These are phyloP conservation scores for Pichia nanzhaoensis DNA, from an alignment of 805 yeast species.

Conservation along the genomic window DNA sequence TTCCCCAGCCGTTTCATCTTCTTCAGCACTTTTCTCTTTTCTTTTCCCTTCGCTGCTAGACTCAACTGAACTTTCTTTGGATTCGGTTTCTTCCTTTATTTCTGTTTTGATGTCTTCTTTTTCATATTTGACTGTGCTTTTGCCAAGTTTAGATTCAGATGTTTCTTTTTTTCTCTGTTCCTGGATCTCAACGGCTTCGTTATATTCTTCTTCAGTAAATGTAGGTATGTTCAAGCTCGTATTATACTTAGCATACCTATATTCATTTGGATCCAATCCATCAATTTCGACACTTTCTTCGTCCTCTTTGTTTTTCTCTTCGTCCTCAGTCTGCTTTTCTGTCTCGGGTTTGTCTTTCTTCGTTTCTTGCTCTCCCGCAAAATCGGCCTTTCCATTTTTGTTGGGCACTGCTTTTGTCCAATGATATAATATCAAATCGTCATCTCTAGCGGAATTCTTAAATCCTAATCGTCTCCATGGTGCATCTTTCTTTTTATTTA, in stretches of 20 bases:
- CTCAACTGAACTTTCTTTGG: not conserved
- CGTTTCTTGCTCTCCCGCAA: too few relatives aligned
- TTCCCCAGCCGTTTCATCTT: not conserved
- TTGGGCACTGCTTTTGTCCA: constrained; percentile 69
- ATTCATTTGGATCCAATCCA: constrained; percentile 28
- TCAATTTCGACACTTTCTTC: not conserved
- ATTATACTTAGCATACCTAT: constrained; percentile 70
- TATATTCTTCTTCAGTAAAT: constrained; percentile 56
- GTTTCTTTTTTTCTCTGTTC: constrained; percentile 15
- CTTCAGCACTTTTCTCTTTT: not conserved
- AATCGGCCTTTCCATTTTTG: not conserved
- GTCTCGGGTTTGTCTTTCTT: not conserved
- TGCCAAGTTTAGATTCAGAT: not conserved
- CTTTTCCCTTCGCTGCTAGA: not conserved
- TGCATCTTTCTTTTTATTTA: constrained; percentile 50
- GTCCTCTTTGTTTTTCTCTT: not conserved
- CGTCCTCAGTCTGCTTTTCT: not conserved
- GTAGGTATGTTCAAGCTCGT: constrained; percentile 62
- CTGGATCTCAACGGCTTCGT: constrained; percentile 33
- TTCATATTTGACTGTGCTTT: not conserved
- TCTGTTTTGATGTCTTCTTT: not conserved
- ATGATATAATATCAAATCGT: constrained; percentile 54
- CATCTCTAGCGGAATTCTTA: constrained; percentile 44
- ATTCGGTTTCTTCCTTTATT: not conserved
- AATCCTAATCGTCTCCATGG: constrained; percentile 78